phyloP scores from a whole-genome alignment of 495 filamentous ascomycete species.

The Opeltia flavorubescens region DNA sequence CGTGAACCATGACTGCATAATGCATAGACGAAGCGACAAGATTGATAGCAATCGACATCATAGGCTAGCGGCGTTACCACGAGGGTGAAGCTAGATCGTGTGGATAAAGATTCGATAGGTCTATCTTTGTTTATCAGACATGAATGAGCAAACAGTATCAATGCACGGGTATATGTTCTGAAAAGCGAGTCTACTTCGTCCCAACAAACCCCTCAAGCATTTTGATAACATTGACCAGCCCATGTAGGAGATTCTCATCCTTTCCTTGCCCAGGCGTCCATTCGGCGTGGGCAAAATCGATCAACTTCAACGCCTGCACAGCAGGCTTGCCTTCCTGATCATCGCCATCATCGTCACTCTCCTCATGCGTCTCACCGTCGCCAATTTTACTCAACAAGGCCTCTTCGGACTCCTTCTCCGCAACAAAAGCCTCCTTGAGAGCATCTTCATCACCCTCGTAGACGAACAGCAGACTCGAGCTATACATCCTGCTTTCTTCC shows the following conservation, averaged over 20 bases:
- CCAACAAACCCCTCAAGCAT: constrained; percentile 50
- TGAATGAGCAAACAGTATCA: too few species aligned
- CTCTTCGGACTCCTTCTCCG: constrained; percentile 33
- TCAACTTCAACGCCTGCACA: constrained; percentile 72
- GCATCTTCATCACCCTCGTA: constrained; percentile 77
- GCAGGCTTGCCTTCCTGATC: constrained; percentile 52
- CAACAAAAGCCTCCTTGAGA: constrained; percentile 49
- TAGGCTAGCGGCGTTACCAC: too few species aligned
- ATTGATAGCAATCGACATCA: too few species aligned
- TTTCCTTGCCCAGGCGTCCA: constrained; percentile 78
- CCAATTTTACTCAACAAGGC: constrained; percentile 11
- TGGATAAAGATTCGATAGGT: too few species aligned
- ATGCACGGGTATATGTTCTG: background rate
- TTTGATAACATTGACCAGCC: constrained; percentile 57
- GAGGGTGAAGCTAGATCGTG: too few species aligned
- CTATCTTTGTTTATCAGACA: too few species aligned
- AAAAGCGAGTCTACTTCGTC: background rate
- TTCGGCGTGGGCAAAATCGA: constrained; percentile 89
- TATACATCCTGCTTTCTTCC: constrained; percentile 88
- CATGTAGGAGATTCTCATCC: constrained; percentile 71
- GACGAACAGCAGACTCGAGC: constrained; percentile 73
- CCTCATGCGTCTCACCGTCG: constrained; percentile 22
- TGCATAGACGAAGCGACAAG: background rate
- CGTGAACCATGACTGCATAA: background rate
- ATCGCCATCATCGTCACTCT: constrained; percentile 38